phyloP scores from a whole-genome alignment of 2,329 filamentous ascomycete species.

The Teratosphaeria destructans region DNA sequence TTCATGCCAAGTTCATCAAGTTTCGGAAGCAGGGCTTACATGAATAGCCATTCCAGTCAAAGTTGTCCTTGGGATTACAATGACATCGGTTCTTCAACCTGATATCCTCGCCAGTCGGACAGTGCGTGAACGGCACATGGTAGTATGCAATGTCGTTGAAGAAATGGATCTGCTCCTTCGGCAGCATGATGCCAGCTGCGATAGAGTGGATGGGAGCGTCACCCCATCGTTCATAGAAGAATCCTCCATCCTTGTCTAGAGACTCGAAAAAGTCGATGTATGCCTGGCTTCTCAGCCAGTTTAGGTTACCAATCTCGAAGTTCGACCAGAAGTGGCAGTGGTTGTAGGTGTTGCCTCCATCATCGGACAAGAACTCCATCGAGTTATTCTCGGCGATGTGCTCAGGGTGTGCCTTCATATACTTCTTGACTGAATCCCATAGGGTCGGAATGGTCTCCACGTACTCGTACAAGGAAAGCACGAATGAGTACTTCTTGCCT shows the following conservation, averaged over 20 bases:
- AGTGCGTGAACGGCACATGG: slow-evolving; percentile 96
- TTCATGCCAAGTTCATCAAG: not conserved
- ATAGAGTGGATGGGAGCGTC: slow-evolving; percentile 98
- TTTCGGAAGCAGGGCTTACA: slow-evolving; percentile 52
- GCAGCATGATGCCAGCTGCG: slow-evolving; percentile 72
- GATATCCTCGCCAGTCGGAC: slow-evolving; percentile 79
- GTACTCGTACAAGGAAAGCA: slow-evolving; percentile 92
- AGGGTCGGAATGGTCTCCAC: slow-evolving; percentile 90
- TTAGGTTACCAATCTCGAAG: slow-evolving; percentile 89
- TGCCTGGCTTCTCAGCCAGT: slow-evolving; percentile 81
- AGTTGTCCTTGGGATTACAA: slow-evolving; percentile 93
- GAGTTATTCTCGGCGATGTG: slow-evolving; percentile 77
- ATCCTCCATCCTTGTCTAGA: slow-evolving; percentile 83
- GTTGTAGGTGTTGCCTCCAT: slow-evolving; percentile 87
- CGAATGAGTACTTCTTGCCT: slow-evolving; percentile 97
- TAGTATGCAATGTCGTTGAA: slow-evolving; percentile 99
- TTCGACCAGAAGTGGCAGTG: slow-evolving; percentile 99
- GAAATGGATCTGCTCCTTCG: slow-evolving; percentile 93
- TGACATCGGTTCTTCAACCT: slow-evolving; percentile 80
- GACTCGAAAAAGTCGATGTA: slow-evolving; percentile 87
- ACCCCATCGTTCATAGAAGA: slow-evolving; percentile 98
- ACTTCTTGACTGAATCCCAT: slow-evolving; percentile 92
- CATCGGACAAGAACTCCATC: slow-evolving; percentile 84
- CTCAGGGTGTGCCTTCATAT: slow-evolving; percentile 81
- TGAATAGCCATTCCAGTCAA: slow-evolving; percentile 98